Evolutionary conservation across 306 rosid species (phyloP).

Genomic region (Malus sylvestris): DNA sequence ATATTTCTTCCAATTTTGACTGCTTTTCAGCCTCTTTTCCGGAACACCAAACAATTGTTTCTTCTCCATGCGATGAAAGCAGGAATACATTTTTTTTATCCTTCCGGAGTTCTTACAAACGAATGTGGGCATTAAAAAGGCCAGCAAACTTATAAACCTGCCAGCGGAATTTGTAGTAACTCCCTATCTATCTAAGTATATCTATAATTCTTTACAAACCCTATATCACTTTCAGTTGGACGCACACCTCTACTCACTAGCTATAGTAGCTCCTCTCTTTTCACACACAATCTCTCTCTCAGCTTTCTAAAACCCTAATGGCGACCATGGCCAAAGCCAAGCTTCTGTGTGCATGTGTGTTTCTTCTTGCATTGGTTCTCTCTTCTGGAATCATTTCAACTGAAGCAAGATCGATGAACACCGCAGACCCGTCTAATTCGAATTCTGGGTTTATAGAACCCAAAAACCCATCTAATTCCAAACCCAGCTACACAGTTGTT

Average conservation of each 20-base stretch:
- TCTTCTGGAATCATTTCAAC: background rate
- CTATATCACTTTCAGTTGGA: background rate
- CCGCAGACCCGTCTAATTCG: background rate
- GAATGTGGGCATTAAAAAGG: too few species aligned
- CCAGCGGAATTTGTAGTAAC: too few species aligned
- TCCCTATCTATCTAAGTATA: too few species aligned
- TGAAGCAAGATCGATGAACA: background rate
- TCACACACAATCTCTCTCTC: background rate
- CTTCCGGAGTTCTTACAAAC: too few species aligned
- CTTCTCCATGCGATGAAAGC: too few species aligned
- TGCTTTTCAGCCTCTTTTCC: too few species aligned
- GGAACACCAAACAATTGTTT: too few species aligned
- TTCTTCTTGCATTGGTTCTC: background rate
- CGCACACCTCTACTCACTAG: background rate
- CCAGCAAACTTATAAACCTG: too few species aligned
- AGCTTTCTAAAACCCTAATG: background rate
- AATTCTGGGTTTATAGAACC: background rate
- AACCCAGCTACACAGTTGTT: background rate
- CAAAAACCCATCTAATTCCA: background rate
- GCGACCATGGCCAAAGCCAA: background rate
- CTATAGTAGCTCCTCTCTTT: background rate
- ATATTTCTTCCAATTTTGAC: too few species aligned
- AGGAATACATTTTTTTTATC: too few species aligned
- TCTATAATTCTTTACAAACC: background rate
- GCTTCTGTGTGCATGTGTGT: background rate